Evolutionary conservation across 2,329 filamentous ascomycete genomes (phyloP).

Genomic region (Epichloe gansuensis): DNA sequence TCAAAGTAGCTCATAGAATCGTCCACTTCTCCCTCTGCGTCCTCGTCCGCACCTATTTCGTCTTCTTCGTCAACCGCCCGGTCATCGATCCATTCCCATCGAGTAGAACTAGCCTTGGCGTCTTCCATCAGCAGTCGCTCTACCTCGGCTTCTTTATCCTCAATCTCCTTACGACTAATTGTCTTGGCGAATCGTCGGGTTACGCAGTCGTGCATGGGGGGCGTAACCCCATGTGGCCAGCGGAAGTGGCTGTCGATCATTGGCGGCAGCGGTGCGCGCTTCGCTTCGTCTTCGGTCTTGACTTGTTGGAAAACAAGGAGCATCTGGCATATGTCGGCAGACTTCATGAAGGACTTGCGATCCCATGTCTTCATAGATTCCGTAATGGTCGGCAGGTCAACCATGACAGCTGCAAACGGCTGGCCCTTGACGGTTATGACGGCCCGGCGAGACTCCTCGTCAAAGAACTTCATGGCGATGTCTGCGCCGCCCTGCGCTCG

Average conservation of each 20-base stretch:
- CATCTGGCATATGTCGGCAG: conserved; percentile 82
- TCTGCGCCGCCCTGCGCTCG: conserved; percentile 57
- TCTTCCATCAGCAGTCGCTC: conserved; percentile 62
- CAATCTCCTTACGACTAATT: conserved; percentile 69
- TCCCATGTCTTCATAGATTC: conserved; percentile 94
- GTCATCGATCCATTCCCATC: conserved; percentile 53
- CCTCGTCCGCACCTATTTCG: conserved; percentile 30
- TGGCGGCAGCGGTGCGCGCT: conserved; percentile 52
- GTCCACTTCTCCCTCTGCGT: conserved; percentile 34
- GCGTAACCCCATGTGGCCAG: conserved; percentile 77
- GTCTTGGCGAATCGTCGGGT: conserved; percentile 75
- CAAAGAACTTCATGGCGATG: conserved; percentile 68
- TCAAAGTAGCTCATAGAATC: conserved; percentile 29
- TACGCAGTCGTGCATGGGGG: conserved; percentile 74
- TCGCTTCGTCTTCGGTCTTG: conserved; percentile 51
- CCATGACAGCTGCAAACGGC: conserved; percentile 63
- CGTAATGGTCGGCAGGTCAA: conserved; percentile 76
- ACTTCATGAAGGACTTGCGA: conserved; percentile 75
- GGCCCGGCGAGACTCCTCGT: conserved; percentile 59
- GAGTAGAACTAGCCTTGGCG: conserved; percentile 43
- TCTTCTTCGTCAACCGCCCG: conserved; percentile 29
- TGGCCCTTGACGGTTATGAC: conserved; percentile 56
- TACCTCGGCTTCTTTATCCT: conserved; percentile 71
- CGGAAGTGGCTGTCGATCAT: conserved; percentile 57
- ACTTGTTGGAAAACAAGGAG: conserved; percentile 63